Conservation (phyloP, 495 filamentous ascomycete species). For the Sporormia fimetaria region DNA sequence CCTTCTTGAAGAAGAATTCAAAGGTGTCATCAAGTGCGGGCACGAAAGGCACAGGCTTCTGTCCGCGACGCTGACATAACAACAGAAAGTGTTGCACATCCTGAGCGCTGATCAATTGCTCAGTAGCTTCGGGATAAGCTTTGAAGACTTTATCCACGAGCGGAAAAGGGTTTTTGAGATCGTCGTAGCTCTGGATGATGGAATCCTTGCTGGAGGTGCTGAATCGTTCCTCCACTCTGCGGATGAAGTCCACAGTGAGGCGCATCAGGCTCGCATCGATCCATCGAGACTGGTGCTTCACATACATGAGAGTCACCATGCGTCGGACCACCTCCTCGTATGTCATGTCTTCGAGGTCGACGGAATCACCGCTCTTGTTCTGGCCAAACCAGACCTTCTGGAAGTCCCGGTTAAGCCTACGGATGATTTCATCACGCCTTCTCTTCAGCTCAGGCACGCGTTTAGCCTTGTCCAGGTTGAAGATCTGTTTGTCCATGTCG, state of each 20-base stretch:
- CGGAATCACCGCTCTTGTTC: conserved; percentile 68
- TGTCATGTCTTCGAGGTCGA: conserved; percentile 97
- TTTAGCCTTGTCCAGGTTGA: conserved; percentile 90
- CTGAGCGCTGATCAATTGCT: conserved; percentile 90
- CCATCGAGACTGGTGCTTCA: conserved; percentile 88
- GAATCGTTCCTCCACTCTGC: conserved; percentile 90
- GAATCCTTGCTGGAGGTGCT: conserved; percentile 54
- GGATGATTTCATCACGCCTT: conserved; percentile 86
- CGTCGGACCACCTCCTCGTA: conserved; percentile 84
- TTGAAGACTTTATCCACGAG: conserved; percentile 67
- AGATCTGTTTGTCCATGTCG: conserved; percentile 96
- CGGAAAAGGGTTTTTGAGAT: conserved; percentile 71
- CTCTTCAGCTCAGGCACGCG: conserved; percentile 85
- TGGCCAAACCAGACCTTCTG: conserved; percentile 98
- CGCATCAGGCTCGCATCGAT: conserved; percentile 75
- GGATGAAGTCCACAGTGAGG: conserved; percentile 88
- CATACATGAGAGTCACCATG: conserved; percentile 93
- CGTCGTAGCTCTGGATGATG: conserved; percentile 71
- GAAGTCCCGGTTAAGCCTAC: conserved; percentile 95
- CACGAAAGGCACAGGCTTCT: conserved; percentile 95
- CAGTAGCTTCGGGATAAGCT: conserved; percentile 72
- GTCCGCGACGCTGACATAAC: conserved; percentile 81
- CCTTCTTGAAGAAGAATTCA: conserved; percentile 99
- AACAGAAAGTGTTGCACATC: conserved; percentile 93
- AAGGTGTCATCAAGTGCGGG: conserved; percentile 89